Evolutionary conservation across 2,329 filamentous ascomycete species (phyloP).

Genomic region (Pseudogymnoascus sp.): DNA sequence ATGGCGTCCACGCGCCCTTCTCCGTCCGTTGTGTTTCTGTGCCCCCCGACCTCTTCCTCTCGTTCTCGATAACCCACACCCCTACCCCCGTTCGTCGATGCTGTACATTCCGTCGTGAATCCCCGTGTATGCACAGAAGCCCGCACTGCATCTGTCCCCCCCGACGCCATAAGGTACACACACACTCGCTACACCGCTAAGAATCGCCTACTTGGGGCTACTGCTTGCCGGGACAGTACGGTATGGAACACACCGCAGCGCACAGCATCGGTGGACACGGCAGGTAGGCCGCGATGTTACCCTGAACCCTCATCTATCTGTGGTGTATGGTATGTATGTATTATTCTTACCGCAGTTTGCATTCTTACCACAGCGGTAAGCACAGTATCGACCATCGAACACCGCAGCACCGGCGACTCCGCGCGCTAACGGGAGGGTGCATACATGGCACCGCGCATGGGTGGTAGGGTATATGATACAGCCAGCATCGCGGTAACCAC

Average conservation of each 20-base stretch:
- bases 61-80: too few species aligned
- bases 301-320: too few species aligned
- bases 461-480: background rate
- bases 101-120: background rate
- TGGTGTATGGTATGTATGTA: too few species aligned
- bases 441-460: background rate
- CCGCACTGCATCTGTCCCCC: background rate
- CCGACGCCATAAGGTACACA: background rate
- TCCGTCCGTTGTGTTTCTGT: too few species aligned
- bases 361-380: background rate
- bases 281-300: background rate
- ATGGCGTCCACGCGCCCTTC: background rate
- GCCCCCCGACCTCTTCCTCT: too few species aligned
- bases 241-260: background rate
- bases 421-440: background rate
- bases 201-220: background rate
- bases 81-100: background rate
- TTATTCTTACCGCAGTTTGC: background rate
- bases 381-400: background rate
- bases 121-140: background rate
- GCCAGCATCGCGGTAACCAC: background rate
- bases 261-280: background rate
- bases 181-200: background rate
- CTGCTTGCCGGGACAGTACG: background rate
- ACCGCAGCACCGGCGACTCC: background rate